phyloP scores from a whole-genome alignment of 2,329 filamentous ascomycete genomes.

The Dactylellina leptospora region DNA sequence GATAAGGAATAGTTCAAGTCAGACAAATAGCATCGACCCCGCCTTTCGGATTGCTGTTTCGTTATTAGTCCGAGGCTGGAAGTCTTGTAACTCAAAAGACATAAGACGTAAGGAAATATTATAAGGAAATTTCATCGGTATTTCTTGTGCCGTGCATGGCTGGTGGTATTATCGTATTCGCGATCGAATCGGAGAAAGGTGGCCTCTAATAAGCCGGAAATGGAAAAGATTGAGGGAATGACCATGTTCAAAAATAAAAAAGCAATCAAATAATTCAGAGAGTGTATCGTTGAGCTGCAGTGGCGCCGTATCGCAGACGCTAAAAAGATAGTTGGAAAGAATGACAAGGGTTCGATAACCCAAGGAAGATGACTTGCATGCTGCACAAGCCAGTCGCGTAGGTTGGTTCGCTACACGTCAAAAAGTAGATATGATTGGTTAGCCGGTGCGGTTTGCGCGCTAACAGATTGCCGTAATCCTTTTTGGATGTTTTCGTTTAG shows the following conservation, averaged over 20 bases:
- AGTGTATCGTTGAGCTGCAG: slow-evolving; percentile 31
- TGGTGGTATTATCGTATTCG: slow-evolving; percentile 50
- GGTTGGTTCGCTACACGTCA: slow-evolving; percentile 44
- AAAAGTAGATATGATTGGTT: slow-evolving; percentile 37
- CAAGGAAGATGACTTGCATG: slow-evolving; percentile 29
- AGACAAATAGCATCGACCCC: slow-evolving; percentile 20
- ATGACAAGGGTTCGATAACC: slow-evolving; percentile 43
- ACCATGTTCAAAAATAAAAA: slow-evolving; percentile 34
- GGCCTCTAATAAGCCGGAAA: slow-evolving; percentile 34
- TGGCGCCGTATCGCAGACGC: slow-evolving; percentile 28
- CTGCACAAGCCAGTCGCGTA: slow-evolving; percentile 27
- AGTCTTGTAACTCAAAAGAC: slow-evolving; percentile 19
- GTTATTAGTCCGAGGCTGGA: slow-evolving; percentile 43
- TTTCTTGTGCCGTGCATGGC: slow-evolving; percentile 34
- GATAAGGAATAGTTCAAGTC: slow-evolving; percentile 28
- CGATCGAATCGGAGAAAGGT: slow-evolving; percentile 25
- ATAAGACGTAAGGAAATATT: slow-evolving; percentile 19
- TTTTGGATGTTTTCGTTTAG: slow-evolving; percentile 21
- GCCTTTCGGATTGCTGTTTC: slow-evolving; percentile 33
- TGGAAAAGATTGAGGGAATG: slow-evolving; percentile 34
- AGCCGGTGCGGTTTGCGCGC: slow-evolving; percentile 18
- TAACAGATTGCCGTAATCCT: slow-evolving; percentile 28
- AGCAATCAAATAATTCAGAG: slow-evolving; percentile 23
- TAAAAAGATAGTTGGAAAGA: slow-evolving; percentile 32
- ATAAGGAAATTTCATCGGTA: slow-evolving; percentile 28